Conservation (phyloP, 306 rosid species). For the Prunus mume region DNA sequence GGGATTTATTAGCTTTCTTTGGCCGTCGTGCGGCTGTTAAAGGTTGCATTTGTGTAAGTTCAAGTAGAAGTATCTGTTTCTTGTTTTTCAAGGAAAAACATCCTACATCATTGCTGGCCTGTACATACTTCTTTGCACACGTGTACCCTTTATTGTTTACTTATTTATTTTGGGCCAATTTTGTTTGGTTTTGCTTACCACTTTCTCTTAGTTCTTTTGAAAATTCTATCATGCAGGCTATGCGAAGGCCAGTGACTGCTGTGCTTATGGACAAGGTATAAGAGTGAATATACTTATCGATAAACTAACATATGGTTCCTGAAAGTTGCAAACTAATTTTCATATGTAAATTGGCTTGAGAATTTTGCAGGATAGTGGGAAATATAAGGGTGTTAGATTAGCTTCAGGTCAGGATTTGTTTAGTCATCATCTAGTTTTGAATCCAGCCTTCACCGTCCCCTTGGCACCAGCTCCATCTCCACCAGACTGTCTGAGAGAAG, state of each 20-base stretch:
- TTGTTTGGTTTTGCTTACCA: background rate
- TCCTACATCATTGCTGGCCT: background rate
- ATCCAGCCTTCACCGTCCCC: constrained; percentile 58
- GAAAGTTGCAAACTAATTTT: constrained; percentile 23
- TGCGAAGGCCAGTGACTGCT: constrained; percentile 76
- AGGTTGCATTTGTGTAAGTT: constrained; percentile 90
- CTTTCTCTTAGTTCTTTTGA: background rate
- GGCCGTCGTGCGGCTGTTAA: constrained; percentile 95
- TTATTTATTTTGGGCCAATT: background rate
- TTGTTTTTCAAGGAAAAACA: background rate
- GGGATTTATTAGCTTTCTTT: constrained; percentile 85
- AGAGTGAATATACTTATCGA: constrained; percentile 5
- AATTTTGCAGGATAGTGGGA: constrained; percentile 53
- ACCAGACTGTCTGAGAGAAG: constrained; percentile 28
- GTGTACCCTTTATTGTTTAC: background rate
- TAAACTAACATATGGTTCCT: constrained; percentile 4
- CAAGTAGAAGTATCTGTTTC: constrained; percentile 11
- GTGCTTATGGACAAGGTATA: constrained; percentile 77
- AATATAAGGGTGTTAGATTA: constrained; percentile 79
- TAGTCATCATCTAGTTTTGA: constrained; percentile 68
- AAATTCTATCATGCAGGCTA: constrained; percentile 54
- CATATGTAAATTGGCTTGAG: constrained; percentile 11
- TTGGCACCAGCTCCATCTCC: constrained; percentile 36
- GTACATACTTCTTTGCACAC: background rate
- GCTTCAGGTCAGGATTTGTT: constrained; percentile 82